Percentiles rank a stretch among this genome's conserved stretches.
These are phyloP conservation scores for Lichtheimia ornata DNA, from an alignment of 371 early-diverging fungal genomes.

Conservation along the genomic window DNA sequence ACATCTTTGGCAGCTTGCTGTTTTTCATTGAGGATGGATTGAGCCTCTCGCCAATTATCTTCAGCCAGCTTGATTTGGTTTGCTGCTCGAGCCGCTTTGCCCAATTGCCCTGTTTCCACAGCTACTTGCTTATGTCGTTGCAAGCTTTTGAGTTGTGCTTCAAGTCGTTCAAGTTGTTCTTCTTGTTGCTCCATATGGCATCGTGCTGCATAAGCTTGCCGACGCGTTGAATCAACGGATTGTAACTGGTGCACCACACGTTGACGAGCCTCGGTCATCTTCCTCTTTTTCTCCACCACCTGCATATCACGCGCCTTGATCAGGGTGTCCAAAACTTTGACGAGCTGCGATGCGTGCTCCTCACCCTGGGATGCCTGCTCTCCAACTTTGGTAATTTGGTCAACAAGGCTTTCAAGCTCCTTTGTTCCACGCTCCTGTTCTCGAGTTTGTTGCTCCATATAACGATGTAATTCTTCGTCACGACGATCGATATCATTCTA, in stretches of 20 bases:
- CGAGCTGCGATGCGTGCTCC: background rate
- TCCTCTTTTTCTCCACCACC: conserved; percentile 10
- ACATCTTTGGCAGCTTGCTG: background rate
- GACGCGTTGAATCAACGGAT: conserved; percentile 9
- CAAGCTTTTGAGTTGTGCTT: conserved; percentile 3
- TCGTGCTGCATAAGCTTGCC: conserved; percentile 5
- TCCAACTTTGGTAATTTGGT: conserved; percentile 3
- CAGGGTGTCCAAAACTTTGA: background rate
- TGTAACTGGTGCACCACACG: background rate
- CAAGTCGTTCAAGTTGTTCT: conserved; percentile 2
- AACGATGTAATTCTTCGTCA: conserved; percentile 9
- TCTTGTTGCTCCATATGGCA: conserved; percentile 15
- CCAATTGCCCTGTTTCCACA: conserved; percentile 16
- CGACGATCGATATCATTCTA: conserved; percentile 5
- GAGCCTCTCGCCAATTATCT: background rate
- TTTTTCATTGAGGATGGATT: background rate
- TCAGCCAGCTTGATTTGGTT: conserved; percentile 5
- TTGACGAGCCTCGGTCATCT: conserved; percentile 5
- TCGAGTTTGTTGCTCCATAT: conserved; percentile 11
- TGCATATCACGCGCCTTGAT: conserved; percentile 9
- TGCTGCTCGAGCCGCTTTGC: conserved; percentile 12
- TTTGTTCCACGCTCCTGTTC: conserved; percentile 4
- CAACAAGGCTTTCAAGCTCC: conserved; percentile 11
- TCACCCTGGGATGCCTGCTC: conserved; percentile 5
- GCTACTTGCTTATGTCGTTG: conserved; percentile 19